Evolutionary conservation across 148 eudicot species (phyloP).

Genomic region (Diospyros kaki): DNA sequence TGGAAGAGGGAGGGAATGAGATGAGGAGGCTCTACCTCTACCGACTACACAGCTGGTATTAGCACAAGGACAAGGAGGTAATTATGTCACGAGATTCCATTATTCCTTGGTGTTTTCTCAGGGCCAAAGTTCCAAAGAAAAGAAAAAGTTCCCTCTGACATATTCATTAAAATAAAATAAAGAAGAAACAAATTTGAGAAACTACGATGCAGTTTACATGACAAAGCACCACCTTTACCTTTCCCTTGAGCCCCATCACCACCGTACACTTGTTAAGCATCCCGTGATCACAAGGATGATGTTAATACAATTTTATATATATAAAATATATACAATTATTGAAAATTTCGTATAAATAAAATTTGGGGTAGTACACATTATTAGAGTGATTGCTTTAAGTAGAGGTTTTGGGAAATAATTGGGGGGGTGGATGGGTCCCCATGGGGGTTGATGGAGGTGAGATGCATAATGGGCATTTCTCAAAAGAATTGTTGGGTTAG

Average conservation of each 20-base stretch:
- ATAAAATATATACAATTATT: too few species aligned
- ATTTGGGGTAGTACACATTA: too few species aligned
- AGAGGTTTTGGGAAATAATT: not conserved
- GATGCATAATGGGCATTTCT: slow-evolving; percentile 21
- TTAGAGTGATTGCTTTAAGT: too few species aligned
- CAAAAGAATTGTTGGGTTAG: slow-evolving; percentile 44
- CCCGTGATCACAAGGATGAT: too few species aligned
- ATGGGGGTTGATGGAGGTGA: slow-evolving; percentile 27
- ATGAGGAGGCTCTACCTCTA: not conserved
- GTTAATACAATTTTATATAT: too few species aligned
- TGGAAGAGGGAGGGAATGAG: not conserved
- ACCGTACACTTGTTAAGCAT: slow-evolving; percentile 4
- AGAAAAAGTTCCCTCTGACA: slow-evolving; percentile 38
- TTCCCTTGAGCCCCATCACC: too few species aligned
- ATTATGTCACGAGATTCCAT: slow-evolving; percentile 28
- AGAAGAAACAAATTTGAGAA: not conserved
- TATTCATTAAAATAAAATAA: not conserved
- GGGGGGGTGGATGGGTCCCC: not conserved
- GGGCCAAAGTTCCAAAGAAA: slow-evolving; percentile 26
- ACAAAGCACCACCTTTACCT: too few species aligned
- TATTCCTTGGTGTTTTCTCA: slow-evolving; percentile 31
- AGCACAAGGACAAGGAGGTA: slow-evolving; percentile 27
- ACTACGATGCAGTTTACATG: not conserved
- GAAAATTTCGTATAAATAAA: too few species aligned
- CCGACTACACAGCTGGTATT: slow-evolving; percentile 39